Base-by-base conservation (phyloP, 208 protist genomes). In the Leishmania arabica region DNA sequence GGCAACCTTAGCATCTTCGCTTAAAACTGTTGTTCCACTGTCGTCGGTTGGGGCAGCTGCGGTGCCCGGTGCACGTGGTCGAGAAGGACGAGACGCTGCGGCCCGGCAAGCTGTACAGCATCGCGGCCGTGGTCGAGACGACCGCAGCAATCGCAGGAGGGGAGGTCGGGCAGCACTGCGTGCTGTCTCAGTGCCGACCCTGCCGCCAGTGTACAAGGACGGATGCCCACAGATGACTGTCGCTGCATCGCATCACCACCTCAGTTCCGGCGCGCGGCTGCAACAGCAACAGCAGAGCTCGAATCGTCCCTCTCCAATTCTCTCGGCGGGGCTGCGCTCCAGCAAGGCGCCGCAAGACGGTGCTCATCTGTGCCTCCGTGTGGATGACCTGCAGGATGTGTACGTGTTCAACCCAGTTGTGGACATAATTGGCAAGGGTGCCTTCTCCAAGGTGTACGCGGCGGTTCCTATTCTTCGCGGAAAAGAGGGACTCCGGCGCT, bases 361-460 rank as follows among this genome's bases (percentile, higher is more conserved):
- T 56, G 79, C 82, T 1, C 87, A 93, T 54, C 11, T 86, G 7
- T 93, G 84, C 75, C 81, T 81, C 21, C 82, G 80, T n/a, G 86
- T 94, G n/a, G 84, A 89, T 45, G 88, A 87, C 76, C 58, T 97
- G 60, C 93, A 97, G 81, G 91, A 97, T 19, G 76, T 77, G 5
- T 97, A 95, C 85, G 84, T 87, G 62, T 97, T 94, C 86, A 86
- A 97, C 75, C 90, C 91, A 0, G 76, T 91, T 1, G 82, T 89
- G 45, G 93, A 97, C 74, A 78, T 81, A 62, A 85, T 97, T 58
- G 93, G 91, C 27, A 84, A 88, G 69, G 93, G 93, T 4, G 90
- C 91, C 27, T 97, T 94, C 80, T 94, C 91, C 4, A 83, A 91
- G 74, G 93, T 97, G 47, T 97, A 93, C 81, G 90, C 90, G 8